Conservation (phyloP, 148 eudicot genomes). For the Rheum nobile region DNA sequence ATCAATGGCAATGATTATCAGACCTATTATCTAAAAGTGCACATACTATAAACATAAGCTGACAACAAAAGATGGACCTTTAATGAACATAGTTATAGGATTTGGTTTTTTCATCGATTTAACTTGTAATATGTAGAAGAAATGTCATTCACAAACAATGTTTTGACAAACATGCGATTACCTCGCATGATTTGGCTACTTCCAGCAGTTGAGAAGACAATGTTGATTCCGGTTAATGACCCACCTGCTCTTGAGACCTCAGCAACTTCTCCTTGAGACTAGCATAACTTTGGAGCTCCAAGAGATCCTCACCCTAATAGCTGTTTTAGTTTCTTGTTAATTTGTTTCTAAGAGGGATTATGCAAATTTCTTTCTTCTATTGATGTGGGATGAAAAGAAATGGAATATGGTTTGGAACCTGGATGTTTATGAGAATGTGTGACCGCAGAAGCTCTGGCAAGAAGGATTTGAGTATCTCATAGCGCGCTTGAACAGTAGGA, state of each 20-base stretch:
- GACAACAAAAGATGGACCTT: too few relatives aligned
- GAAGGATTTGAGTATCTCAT: constrained; percentile 85
- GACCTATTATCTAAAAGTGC: too few relatives aligned
- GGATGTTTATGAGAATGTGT: constrained; percentile 48
- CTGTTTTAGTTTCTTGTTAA: too few relatives aligned
- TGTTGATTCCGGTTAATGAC: constrained; percentile 23
- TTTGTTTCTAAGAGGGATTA: too few relatives aligned
- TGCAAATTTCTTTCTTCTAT: not conserved
- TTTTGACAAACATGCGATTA: too few relatives aligned
- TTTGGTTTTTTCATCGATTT: too few relatives aligned
- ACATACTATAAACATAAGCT: too few relatives aligned
- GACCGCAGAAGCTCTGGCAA: constrained; percentile 74
- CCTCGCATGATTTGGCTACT: constrained; percentile 84
- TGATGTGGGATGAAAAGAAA: not conserved
- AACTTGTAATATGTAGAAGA: too few relatives aligned
- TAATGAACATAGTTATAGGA: too few relatives aligned
- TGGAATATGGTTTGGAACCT: constrained; percentile 21
- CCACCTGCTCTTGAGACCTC: constrained; percentile 20
- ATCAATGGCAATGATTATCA: too few relatives aligned
- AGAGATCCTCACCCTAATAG: too few relatives aligned
- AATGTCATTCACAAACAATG: too few relatives aligned
- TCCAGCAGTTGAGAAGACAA: constrained; percentile 41
- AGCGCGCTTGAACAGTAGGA: constrained; percentile 90
- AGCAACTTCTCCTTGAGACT: constrained; percentile 51
- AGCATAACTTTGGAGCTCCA: constrained; percentile 31